Percentiles rank a stretch among this genome's conserved stretches.
These are phyloP conservation scores for Pythium angustatum DNA, from an alignment of 352 stramenopile species.

Conservation along the genomic window DNA sequence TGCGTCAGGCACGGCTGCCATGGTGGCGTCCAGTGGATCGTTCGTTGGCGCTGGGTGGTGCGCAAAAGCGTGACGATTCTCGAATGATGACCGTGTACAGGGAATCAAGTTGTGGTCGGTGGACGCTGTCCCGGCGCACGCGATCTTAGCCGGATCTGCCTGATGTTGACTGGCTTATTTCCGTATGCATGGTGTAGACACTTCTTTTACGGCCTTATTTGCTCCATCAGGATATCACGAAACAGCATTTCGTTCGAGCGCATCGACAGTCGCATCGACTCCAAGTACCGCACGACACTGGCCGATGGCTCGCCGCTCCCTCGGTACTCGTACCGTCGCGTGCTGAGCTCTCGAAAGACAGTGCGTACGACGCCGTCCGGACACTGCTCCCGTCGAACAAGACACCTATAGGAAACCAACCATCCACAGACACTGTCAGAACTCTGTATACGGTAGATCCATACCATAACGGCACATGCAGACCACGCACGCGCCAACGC, in stretches of 20 bases:
- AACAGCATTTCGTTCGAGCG: background rate
- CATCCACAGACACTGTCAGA: background rate
- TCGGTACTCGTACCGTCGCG: conserved; percentile 10
- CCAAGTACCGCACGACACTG: conserved; percentile 7
- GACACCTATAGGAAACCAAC: background rate
- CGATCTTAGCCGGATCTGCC: no score
- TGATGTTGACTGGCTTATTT: no score
- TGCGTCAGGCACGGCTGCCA: no score
- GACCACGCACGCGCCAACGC: conserved; percentile 18
- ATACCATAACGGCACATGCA: background rate
- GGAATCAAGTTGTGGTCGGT: no score
- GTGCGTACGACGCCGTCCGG: conserved; percentile 10
- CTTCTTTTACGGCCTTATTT: no score
- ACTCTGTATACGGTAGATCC: background rate
- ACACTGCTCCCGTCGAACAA: conserved; percentile 13
- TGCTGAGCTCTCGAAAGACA: conserved; percentile 14
- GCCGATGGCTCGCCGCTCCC: conserved; percentile 1
- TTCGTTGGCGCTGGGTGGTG: no score
- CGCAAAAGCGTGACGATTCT: no score
- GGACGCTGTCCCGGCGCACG: no score
- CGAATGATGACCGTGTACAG: no score
- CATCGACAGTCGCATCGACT: background rate
- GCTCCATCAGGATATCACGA: background rate
- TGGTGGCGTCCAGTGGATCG: no score
- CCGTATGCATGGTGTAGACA: no score